Conservation (phyloP, 2,329 filamentous ascomycete species). For the Apiospora aurea region DNA sequence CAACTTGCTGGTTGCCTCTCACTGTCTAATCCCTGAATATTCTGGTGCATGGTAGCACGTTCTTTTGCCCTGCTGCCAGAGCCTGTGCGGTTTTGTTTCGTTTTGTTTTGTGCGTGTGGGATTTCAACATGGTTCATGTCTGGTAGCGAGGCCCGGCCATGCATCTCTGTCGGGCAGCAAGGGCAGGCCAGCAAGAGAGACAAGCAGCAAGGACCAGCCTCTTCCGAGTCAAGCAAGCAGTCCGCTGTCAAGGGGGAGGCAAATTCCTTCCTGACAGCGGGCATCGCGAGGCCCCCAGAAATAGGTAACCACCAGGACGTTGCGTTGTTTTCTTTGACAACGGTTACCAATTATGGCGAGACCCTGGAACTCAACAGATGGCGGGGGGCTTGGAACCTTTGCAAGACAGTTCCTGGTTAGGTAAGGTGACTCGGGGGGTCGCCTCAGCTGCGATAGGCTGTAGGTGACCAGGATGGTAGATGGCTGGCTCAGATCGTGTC, state of each 20-base stretch:
- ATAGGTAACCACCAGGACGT: not conserved
- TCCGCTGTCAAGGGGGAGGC: not conserved
- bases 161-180: not conserved
- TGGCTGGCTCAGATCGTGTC: not conserved
- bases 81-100: not conserved
- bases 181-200: not conserved
- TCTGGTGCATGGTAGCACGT: not conserved
- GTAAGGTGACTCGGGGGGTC: not conserved
- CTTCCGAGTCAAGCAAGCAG: conserved; percentile 4
- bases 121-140: conserved; percentile 14
- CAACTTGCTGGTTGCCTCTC: not conserved
- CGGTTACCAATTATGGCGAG: not conserved
- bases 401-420: not conserved
- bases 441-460: not conserved
- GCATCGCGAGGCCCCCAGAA: not conserved
- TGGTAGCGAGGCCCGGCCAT: conserved; percentile 4
- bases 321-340: not conserved
- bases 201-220: conserved; percentile 2
- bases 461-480: not conserved
- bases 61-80: not conserved
- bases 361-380: conserved; percentile 1
- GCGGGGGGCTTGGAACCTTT: not conserved
- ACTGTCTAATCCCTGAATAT: not conserved
- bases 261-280: not conserved
- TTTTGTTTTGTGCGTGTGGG: conserved; percentile 11